phyloP scores from a whole-genome alignment of 257 asterid species.

The Plantago ovata region DNA sequence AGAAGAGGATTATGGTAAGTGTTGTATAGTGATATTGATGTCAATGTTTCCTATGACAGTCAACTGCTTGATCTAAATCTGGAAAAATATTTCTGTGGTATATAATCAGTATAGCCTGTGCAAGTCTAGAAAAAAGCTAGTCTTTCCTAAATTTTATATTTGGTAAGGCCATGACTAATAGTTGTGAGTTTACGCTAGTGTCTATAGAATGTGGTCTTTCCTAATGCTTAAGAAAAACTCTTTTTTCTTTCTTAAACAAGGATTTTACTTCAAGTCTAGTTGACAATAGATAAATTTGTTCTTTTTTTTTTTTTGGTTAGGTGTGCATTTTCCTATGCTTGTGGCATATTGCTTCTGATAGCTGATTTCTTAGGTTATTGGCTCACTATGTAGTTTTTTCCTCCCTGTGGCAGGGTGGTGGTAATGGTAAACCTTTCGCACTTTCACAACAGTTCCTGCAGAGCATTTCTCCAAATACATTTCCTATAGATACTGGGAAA shows the following conservation, averaged over 20 bases:
- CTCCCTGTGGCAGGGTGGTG: slow-evolving; percentile 77
- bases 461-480: slow-evolving; percentile 50
- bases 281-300: neutral
- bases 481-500: slow-evolving; percentile 75
- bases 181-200: no score
- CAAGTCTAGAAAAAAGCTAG: no score
- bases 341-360: neutral
- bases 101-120: slow-evolving; percentile 12
- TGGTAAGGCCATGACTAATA: no score
- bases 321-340: slow-evolving; percentile 13
- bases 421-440: slow-evolving; percentile 55
- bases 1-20: slow-evolving; percentile 77
- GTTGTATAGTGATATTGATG: slow-evolving; percentile 20
- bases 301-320: slow-evolving; percentile 1
- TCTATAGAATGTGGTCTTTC: no score
- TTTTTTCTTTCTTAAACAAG: no score
- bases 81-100: slow-evolving; percentile 9
- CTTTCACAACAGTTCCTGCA: slow-evolving; percentile 82
- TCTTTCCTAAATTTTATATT: no score
- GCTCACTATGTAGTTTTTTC: neutral
- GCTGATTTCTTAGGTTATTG: neutral
- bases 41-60: slow-evolving; percentile 7
- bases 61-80: slow-evolving; percentile 7
- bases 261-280: neutral
- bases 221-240: no score